phyloP scores from a whole-genome alignment of 495 filamentous ascomycete genomes.

The Bombardia bombarda region DNA sequence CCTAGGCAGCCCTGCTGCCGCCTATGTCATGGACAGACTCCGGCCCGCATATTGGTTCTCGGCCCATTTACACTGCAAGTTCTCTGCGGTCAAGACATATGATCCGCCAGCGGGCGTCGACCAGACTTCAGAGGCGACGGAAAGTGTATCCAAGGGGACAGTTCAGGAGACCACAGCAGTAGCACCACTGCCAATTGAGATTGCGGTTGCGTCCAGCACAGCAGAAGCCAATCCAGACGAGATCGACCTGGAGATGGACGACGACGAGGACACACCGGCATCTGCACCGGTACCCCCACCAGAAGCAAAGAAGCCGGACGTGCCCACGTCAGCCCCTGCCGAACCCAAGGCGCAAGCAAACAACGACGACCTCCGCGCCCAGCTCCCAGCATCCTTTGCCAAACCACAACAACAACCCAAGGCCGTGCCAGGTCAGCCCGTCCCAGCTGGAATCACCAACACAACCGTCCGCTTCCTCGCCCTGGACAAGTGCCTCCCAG shows the following conservation, averaged over 20 bases:
- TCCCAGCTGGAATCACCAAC: conserved; percentile 55
- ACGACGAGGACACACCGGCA: conserved; percentile 27
- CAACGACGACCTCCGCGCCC: conserved; percentile 52
- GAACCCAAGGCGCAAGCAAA: conserved; percentile 21
- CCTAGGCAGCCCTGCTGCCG: conserved; percentile 71
- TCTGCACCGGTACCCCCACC: neutral
- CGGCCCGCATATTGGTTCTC: conserved; percentile 88
- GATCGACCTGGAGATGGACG: conserved; percentile 11
- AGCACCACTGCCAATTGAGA: conserved; percentile 1
- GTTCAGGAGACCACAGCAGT: neutral
- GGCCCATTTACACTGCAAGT: conserved; percentile 86
- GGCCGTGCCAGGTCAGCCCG: conserved; percentile 36
- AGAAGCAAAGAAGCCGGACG: neutral
- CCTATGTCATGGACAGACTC: conserved; percentile 69
- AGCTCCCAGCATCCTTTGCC: conserved; percentile 59
- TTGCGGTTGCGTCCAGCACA: neutral
- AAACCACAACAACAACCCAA: conserved; percentile 22
- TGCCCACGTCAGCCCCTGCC: conserved; percentile 3
- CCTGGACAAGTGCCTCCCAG: conserved; percentile 77
- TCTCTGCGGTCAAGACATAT: conserved; percentile 63
- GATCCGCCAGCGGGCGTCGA: conserved; percentile 21
- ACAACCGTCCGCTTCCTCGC: conserved; percentile 76
- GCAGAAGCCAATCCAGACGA: conserved; percentile 8
- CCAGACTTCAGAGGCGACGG: neutral
- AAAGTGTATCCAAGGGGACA: neutral